phyloP scores from a whole-genome alignment of 495 filamentous ascomycete genomes.

The Neurospora sp. region DNA sequence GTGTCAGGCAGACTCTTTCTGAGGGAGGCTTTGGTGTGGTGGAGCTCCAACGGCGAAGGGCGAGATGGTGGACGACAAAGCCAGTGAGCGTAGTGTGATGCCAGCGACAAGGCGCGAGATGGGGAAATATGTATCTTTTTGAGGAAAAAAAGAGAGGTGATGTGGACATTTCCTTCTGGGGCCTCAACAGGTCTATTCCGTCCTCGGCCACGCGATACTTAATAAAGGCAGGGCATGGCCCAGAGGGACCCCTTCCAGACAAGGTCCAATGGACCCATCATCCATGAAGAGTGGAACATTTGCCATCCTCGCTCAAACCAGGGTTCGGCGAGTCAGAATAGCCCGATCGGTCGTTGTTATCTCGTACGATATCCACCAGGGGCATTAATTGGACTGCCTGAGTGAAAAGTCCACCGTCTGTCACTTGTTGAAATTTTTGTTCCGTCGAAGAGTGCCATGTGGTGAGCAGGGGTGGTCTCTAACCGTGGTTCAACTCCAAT shows the following conservation, averaged over 20 bases:
- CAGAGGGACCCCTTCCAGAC: neutral
- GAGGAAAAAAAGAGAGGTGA: neutral
- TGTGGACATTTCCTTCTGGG: neutral
- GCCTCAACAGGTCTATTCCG: neutral
- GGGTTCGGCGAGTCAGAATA: slow-evolving; percentile 7
- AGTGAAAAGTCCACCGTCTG: slow-evolving; percentile 2
- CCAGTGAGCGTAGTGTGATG: neutral
- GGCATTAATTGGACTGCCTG: neutral
- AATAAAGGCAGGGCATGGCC: neutral
- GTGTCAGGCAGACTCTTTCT: neutral
- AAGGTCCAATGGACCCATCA: neutral
- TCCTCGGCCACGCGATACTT: neutral
- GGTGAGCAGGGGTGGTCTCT: slow-evolving; percentile 1
- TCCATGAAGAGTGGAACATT: neutral
- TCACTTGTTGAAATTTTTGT: neutral
- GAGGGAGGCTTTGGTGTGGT: neutral
- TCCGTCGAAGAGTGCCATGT: slow-evolving; percentile 7
- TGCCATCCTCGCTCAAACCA: neutral
- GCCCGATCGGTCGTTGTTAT: slow-evolving; percentile 1
- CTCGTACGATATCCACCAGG: slow-evolving; percentile 11
- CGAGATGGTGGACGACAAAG: neutral
- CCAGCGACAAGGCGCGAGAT: neutral
- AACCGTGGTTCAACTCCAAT: neutral
- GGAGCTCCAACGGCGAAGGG: neutral
- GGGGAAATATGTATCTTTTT: neutral